These are phyloP conservation scores for Leishmania amazonensis DNA, from an alignment of 208 protist genomes.

Conservation along the genomic window DNA sequence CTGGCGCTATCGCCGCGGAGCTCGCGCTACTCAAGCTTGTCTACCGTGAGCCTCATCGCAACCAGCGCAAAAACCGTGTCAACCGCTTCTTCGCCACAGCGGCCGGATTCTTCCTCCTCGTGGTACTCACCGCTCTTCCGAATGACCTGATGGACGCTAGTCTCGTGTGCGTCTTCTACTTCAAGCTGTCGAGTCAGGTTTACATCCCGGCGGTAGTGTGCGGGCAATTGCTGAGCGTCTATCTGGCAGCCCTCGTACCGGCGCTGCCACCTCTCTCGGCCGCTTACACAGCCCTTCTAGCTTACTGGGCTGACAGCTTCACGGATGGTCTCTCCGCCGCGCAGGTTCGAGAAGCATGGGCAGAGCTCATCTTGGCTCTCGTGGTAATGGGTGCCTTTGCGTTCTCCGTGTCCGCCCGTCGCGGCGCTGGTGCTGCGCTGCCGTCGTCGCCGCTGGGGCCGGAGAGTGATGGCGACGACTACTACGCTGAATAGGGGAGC, in stretches of 20 bases:
- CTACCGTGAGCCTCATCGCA: constrained; percentile 51
- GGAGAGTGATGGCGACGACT: constrained; percentile 32
- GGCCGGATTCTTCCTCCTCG: constrained; percentile 42
- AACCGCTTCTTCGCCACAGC: constrained; percentile 41
- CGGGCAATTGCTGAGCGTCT: constrained; percentile 60
- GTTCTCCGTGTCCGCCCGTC: constrained; percentile 43
- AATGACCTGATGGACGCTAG: constrained; percentile 55
- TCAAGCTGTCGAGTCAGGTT: constrained; percentile 43
- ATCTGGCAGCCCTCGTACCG: constrained; percentile 45
- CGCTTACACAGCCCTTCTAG: constrained; percentile 14
- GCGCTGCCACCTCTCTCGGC: constrained; percentile 33
- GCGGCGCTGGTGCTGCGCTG: constrained; percentile 11
- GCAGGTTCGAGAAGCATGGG: constrained; percentile 37
- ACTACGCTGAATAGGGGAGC: constrained; percentile 15
- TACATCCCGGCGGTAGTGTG: constrained; percentile 57
- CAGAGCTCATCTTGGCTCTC: constrained; percentile 34
- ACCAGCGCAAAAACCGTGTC: constrained; percentile 39
- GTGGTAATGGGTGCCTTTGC: constrained; percentile 25
- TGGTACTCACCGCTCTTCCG: constrained; percentile 47
- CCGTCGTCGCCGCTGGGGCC: background rate
- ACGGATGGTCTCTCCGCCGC: background rate
- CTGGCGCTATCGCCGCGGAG: constrained; percentile 48
- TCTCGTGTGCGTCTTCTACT: constrained; percentile 45
- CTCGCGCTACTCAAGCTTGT: constrained; percentile 53
- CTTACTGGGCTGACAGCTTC: constrained; percentile 15